Base-by-base conservation (phyloP, 2,329 filamentous ascomycete genomes). In the Stagonosporopsis cucurbitacearum region DNA sequence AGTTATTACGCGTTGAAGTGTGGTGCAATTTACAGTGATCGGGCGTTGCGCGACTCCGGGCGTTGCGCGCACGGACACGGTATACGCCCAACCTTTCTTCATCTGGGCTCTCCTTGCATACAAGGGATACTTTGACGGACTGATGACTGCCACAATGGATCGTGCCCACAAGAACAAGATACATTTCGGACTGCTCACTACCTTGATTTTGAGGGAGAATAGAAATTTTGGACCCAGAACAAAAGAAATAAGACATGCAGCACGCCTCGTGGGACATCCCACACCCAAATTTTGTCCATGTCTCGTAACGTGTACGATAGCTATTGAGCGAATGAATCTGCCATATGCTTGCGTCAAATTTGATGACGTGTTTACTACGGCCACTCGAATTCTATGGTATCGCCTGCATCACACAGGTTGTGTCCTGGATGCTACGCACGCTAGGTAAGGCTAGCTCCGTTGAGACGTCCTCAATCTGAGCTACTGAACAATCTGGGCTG, bases 101-200 rank as follows among this genome's bases (percentile, higher is more conserved):
- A 42, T 47, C n/a, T 7, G 13, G 30, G 30, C 36, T 51, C 53
- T 46, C 42, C 53, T 56, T 56, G 47, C 53, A 51, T 43, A 37
- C 17, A 30, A 22, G 12, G 13, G 9, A 7, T 12, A 6, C 13
- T 23, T 41, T 40, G 20, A 12, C 20, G 11, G 25, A 20, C 11
- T 11, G 9, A 4, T 7, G 33, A 20, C 35, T 45, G 42, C 41
- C 36, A 43, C 40, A 50, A 20, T 32, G 5, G 17, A 46, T 37
- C 32, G 45, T 39, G 32, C 41, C 17, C 41, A 46, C 23, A n/a
- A 20, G 13, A 55, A 49, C 30, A 41, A 46, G 33, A n/a, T n/a
- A n/a, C 22, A 47, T 36, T 11, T 25, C 17, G 1, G 9, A 33
- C 2, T 20, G n/a, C 15, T 7, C 8, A 11, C 19, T 2, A 12